These are phyloP conservation scores for Stenogyne calaminthoides DNA, from an alignment of 305 asterid species.

Conservation along the genomic window DNA sequence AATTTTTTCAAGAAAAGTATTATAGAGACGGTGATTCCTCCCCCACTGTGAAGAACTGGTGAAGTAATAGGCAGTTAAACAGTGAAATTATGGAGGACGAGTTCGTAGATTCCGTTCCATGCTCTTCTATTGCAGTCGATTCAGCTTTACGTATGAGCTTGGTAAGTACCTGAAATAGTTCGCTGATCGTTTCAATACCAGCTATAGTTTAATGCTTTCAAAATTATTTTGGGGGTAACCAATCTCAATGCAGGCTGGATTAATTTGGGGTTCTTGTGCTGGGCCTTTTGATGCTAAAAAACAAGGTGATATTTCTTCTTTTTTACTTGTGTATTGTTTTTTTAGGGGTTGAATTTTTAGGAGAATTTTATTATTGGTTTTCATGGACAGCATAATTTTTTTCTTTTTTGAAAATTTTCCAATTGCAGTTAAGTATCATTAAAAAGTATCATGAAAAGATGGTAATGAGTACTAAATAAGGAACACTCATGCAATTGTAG, in stretches of 20 bases:
- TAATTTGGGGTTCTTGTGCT: constrained; percentile 76
- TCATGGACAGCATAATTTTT: neutral
- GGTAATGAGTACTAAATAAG: constrained; percentile 3
- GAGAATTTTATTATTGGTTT: constrained; percentile 15
- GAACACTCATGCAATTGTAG: neutral
- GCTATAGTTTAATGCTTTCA: neutral
- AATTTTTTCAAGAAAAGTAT: neutral
- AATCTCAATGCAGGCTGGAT: constrained; percentile 64
- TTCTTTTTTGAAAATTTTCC: neutral
- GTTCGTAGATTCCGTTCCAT: constrained; percentile 47
- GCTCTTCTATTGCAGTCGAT: constrained; percentile 81
- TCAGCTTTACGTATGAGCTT: constrained; percentile 62
- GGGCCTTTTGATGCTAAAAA: constrained; percentile 66
- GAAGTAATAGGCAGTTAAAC: neutral
- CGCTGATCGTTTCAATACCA: neutral
- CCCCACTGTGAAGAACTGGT: constrained; percentile 2
- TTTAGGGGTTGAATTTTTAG: neutral
- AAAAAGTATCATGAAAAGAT: neutral
- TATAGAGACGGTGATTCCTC: constrained; percentile 9
- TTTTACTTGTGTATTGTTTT: neutral
- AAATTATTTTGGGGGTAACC: neutral
- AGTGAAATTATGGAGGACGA: constrained; percentile 47
- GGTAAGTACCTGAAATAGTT: constrained; percentile 41
- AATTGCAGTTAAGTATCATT: neutral
- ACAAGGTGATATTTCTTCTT: constrained; percentile 39